Conservation (phyloP, 371 early-diverging fungal species). For the Lichtheimia ornata region DNA sequence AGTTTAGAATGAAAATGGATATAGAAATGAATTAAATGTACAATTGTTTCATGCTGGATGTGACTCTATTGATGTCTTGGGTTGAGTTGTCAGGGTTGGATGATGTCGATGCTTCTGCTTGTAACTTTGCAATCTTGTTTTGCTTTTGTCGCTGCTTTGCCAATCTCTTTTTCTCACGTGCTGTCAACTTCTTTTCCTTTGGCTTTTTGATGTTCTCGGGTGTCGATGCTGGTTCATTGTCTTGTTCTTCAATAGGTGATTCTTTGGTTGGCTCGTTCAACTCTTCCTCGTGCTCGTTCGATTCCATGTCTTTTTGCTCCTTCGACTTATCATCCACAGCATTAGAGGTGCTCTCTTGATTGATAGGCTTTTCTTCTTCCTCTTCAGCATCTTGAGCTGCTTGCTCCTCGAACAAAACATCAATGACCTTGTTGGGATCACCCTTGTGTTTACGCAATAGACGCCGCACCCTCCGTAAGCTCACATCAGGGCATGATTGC, state of each 20-base stretch:
- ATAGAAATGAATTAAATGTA: neutral
- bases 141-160: neutral
- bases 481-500: slow-evolving; percentile 48
- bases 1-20: neutral
- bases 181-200: neutral
- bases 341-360: neutral
- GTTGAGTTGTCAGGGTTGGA: neutral
- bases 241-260: neutral
- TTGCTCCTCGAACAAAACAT: slow-evolving; percentile 43
- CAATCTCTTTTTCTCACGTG: neutral
- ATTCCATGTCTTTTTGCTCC: too few relatives aligned
- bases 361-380: slow-evolving; percentile 1
- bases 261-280: neutral
- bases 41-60: neutral
- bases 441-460: slow-evolving; percentile 51
- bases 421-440: slow-evolving; percentile 57
- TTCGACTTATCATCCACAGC: too few relatives aligned
- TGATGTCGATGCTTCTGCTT: neutral
- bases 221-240: too few relatives aligned
- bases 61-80: neutral
- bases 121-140: slow-evolving; percentile 1
- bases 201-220: neutral
- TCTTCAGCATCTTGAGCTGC: neutral
- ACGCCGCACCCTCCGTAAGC: slow-evolving; percentile 48
- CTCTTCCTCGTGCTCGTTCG: too few relatives aligned